These are phyloP conservation scores for Backusella tuberculispora DNA, from an alignment of 192 early-diverging fungal species.

Conservation along the genomic window DNA sequence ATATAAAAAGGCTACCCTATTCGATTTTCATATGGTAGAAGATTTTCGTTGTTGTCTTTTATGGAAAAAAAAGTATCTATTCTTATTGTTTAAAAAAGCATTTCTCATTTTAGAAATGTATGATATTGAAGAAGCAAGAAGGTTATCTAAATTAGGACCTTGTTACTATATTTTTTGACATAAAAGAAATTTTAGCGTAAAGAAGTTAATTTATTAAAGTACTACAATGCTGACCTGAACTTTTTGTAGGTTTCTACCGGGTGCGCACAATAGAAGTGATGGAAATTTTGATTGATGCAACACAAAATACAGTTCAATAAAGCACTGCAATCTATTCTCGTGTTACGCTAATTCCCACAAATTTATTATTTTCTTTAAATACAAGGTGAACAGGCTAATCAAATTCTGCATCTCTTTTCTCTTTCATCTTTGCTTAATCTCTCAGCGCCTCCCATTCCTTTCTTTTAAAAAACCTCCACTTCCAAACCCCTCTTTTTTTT, in stretches of 20 bases:
- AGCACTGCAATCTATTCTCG: constrained; percentile 30
- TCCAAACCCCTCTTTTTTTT: not conserved
- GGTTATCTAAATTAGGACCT: not conserved
- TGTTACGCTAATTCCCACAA: constrained; percentile 16
- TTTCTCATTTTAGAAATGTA: not conserved
- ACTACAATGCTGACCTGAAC: not conserved
- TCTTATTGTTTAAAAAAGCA: not conserved
- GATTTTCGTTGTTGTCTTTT: not conserved
- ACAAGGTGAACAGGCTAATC: not conserved
- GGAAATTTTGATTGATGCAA: constrained; percentile 14
- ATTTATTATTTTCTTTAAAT: constrained; percentile 7
- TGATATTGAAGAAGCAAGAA: constrained; percentile 2
- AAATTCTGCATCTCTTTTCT: not conserved
- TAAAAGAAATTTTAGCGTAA: constrained; percentile 5
- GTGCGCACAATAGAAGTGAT: constrained; percentile 12
- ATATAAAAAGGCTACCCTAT: not conserved
- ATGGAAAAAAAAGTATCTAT: constrained; percentile 20
- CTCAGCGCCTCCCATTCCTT: constrained; percentile 11
- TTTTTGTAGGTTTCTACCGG: constrained; percentile 9
- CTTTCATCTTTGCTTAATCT: not conserved
- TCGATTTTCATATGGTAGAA: not conserved
- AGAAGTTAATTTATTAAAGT: constrained; percentile 17
- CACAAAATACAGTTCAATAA: constrained; percentile 16
- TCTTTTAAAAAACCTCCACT: not conserved
- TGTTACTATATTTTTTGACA: constrained; percentile 14